Base-by-base conservation (phyloP, 352 stramenopile genomes). In the Pythium aquatile region DNA sequence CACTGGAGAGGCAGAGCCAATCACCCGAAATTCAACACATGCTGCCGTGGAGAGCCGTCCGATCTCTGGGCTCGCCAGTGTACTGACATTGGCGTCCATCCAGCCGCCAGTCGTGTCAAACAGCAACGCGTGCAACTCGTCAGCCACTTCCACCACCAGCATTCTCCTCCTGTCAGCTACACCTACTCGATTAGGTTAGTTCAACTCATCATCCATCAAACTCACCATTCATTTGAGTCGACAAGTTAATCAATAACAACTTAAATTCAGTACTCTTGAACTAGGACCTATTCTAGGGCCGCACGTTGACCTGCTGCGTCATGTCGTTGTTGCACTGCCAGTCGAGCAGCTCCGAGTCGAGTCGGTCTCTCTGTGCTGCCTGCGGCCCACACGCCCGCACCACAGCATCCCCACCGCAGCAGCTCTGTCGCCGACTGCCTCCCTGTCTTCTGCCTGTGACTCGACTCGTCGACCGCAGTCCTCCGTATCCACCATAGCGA, bases 311-410 rank as follows among this genome's bases (percentile, higher is more conserved):
- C 28, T n/a, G 32, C 30, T 37, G 59, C 40, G 47, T 46, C 60
- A 61, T 60, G 49, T 49, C 60, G 52, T 61, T 66, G 60, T 66
- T 66, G 60, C 60, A 66, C 60, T 66, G 60, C 51, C 59, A 53
- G 57, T 47, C 44, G 57, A 35, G 16, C 40, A 26, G 42, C 39
- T 42, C 42, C 3, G 5, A 35, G 8, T 9, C 44, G 35, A 13
- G 46, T 35, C 51, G 30, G 26, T 28, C 44, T 47, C 20, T 26
- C 28, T n/a, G 20, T 30, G 28, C 30, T 33, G 32, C n/a, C 16
- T 16, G 39, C 5, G 24, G 6, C 40, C 37, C n/a, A 14, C 42
- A 63, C 28, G 53, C 48, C 20, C 24, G 39, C 37, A 7, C 20
- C 24, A 51, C 37, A 7, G 11, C n/a, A 8, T 37, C 14, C 13